Conservation (phyloP, 2,329 filamentous ascomycete species). For the Metarhizium humberi region DNA sequence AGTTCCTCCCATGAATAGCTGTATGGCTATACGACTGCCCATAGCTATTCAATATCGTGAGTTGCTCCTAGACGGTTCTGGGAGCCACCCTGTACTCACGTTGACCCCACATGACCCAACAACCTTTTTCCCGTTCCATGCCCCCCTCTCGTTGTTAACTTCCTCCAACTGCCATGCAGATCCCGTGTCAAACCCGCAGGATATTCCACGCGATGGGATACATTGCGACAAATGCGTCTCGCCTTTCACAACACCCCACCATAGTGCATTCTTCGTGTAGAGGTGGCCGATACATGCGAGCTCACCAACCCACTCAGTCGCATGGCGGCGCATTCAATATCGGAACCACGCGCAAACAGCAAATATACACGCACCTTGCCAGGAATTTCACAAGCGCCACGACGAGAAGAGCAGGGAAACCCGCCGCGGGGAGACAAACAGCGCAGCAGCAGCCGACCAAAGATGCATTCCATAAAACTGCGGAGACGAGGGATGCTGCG, state of each 20-base stretch:
- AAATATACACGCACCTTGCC: background rate
- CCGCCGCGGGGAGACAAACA: background rate
- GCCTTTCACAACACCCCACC: background rate
- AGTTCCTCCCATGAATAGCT: no score
- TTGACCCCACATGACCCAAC: no score
- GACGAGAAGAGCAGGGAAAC: no score
- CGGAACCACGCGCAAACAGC: background rate
- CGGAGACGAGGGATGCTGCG: constrained; percentile 14
- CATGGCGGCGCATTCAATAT: background rate
- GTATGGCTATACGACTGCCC: no score
- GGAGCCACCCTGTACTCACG: no score
- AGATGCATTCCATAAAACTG: constrained; percentile 2
- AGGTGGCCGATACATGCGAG: background rate
- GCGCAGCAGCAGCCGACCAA: background rate
- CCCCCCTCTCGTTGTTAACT: no score
- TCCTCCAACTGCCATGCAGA: no score
- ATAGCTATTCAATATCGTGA: no score
- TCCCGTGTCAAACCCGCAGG: no score
- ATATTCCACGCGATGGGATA: background rate
- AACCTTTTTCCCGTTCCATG: no score
- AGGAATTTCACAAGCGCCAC: background rate
- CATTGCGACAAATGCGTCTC: background rate
- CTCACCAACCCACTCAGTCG: background rate
- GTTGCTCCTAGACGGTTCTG: no score
- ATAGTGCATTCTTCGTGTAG: background rate